Conservation (phyloP, 148 eudicot genomes). For the Beta vulgaris region DNA sequence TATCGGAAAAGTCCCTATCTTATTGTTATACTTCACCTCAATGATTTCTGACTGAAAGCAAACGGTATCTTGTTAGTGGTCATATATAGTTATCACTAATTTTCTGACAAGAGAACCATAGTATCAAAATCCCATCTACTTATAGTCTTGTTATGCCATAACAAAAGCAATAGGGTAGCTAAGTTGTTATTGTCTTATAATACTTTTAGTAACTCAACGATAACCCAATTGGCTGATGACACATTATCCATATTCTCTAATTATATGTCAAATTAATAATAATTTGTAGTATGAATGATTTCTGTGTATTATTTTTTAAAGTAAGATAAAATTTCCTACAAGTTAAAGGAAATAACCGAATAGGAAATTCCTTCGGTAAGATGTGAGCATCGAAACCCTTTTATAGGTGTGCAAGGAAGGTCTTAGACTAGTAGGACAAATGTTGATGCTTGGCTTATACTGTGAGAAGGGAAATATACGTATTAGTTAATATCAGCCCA, state of each 20-base stretch:
- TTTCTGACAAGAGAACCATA: slow-evolving; percentile 31
- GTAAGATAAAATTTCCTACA: no score
- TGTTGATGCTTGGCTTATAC: no score
- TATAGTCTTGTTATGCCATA: slow-evolving; percentile 8
- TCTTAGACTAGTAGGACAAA: no score
- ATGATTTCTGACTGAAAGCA: slow-evolving; percentile 17
- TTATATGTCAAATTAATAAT: slow-evolving; percentile 19
- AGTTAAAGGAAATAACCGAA: no score
- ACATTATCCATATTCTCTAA: slow-evolving; percentile 15
- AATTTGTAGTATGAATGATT: no score
- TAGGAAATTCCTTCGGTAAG: no score
- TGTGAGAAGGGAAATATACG: no score
- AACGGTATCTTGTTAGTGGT: slow-evolving; percentile 35
- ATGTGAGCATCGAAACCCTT: no score
- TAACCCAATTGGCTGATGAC: slow-evolving; percentile 21
- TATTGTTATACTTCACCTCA: slow-evolving; percentile 28
- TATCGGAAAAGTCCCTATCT: slow-evolving; percentile 19
- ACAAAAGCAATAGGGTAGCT: slow-evolving; percentile 37
- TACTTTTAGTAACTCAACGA: slow-evolving; percentile 24
- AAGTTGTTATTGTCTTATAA: slow-evolving; percentile 39
- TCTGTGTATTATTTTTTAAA: no score
- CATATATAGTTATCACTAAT: slow-evolving; percentile 35
- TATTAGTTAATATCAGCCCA: no score
- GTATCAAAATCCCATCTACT: slow-evolving; percentile 17
- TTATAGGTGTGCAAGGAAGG: no score